phyloP scores from a whole-genome alignment of 2,329 filamentous ascomycete species.

The Beauveria sp. region DNA sequence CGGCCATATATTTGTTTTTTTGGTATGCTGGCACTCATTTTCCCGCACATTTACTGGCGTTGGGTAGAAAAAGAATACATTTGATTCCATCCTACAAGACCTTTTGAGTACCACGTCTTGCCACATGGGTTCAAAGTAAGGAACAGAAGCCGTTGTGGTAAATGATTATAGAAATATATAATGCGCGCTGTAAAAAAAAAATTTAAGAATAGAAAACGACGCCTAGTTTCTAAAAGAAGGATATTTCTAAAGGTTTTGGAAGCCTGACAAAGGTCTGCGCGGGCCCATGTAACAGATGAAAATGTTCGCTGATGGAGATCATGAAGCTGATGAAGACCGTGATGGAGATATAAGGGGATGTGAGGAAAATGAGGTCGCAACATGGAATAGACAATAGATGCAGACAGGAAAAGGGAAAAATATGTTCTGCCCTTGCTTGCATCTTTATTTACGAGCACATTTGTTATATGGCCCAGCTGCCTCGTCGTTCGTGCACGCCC shows the following conservation, averaged over 20 bases:
- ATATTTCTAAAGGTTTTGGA: neutral
- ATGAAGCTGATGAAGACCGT: neutral
- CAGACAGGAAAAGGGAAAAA: neutral
- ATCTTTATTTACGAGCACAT: neutral
- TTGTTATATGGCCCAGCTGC: slow-evolving; percentile 62
- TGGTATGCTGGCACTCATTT: neutral
- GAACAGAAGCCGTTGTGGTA: neutral
- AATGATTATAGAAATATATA: neutral
- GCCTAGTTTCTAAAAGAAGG: neutral
- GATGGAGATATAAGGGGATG: neutral
- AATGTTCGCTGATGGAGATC: slow-evolving; percentile 1
- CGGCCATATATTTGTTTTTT: neutral
- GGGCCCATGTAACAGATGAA: neutral
- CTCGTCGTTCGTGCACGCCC: slow-evolving; percentile 59
- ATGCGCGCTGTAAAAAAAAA: neutral
- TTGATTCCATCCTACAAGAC: neutral
- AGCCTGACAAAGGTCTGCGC: neutral
- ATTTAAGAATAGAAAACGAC: neutral
- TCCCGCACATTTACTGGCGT: slow-evolving; percentile 8
- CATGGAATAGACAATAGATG: neutral
- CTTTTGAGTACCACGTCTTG: too few species aligned
- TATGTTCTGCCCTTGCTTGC: neutral
- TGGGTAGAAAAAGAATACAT: slow-evolving; percentile 5
- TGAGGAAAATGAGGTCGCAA: neutral
- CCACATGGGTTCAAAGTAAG: too few species aligned